Conservation (phyloP, 345 rosid species). For the Lagerstroemia speciosa region DNA sequence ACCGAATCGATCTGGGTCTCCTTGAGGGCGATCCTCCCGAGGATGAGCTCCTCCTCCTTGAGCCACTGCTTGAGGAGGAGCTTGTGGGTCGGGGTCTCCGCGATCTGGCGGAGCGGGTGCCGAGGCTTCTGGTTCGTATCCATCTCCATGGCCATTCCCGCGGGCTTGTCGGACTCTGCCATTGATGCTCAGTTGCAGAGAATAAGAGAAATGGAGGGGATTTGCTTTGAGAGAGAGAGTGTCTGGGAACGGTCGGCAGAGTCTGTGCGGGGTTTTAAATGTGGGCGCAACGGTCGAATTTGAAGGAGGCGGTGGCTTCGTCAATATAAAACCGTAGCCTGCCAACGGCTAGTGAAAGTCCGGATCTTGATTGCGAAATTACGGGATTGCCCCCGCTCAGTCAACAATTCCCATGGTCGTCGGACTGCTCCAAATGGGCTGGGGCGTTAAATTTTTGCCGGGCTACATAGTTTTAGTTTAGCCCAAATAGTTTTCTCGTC, state of each 20-base stretch:
- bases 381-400: background rate
- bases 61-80: slow-evolving; percentile 94
- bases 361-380: background rate
- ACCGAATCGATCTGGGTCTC: slow-evolving; percentile 77
- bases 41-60: slow-evolving; percentile 81
- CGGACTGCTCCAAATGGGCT: no score
- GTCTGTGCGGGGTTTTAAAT: slow-evolving; percentile 11
- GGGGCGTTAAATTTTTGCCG: no score
- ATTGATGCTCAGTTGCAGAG: slow-evolving; percentile 15
- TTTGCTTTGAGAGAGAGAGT: background rate
- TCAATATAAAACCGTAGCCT: background rate
- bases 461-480: no score
- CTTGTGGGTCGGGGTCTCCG: slow-evolving; percentile 84
- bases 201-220: slow-evolving; percentile 8
- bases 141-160: slow-evolving; percentile 32
- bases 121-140: slow-evolving; percentile 38
- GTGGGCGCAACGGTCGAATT: slow-evolving; percentile 14
- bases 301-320: background rate
- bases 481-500: no score
- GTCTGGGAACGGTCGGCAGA: slow-evolving; percentile 18
- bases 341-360: slow-evolving; percentile 9
- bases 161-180: slow-evolving; percentile 26
- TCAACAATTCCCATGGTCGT: no score
- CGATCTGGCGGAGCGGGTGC: slow-evolving; percentile 89
- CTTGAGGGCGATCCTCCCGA: slow-evolving; percentile 59